Evolutionary conservation across 208 protist genomes (phyloP).

Genomic region (Trypanosoma vivax): DNA sequence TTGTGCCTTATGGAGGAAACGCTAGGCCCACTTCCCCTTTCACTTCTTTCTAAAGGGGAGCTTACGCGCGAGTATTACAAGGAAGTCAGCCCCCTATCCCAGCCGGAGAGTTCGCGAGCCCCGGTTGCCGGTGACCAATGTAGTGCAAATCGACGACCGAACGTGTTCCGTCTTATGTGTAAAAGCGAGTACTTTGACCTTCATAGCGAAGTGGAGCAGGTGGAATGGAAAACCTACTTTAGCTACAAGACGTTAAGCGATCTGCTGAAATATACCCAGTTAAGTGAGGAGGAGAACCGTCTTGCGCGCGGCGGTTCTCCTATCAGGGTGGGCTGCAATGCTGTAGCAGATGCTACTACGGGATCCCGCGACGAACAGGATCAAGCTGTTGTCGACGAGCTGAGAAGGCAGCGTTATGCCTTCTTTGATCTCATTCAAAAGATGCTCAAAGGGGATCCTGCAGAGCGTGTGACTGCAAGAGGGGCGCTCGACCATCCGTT

Average conservation of each 20-base stretch:
- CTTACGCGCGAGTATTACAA: conserved; percentile 45
- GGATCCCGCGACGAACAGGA: conserved; percentile 5
- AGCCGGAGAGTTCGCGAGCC: not conserved
- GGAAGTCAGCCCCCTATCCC: conserved; percentile 2
- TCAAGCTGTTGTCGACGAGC: conserved; percentile 32
- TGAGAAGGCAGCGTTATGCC: conserved; percentile 69
- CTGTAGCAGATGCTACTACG: not conserved
- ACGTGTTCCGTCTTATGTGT: conserved; percentile 7
- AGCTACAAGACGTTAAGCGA: conserved; percentile 60
- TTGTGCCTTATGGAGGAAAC: conserved; percentile 93
- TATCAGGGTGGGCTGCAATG: conserved; percentile 4
- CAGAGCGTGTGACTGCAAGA: conserved; percentile 40
- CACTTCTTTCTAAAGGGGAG: conserved; percentile 45
- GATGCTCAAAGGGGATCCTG: conserved; percentile 55
- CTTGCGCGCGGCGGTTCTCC: conserved; percentile 63
- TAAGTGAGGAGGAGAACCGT: conserved; percentile 50
- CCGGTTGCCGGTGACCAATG: not conserved
- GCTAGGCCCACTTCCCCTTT: conserved; percentile 71
- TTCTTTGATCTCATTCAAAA: conserved; percentile 62
- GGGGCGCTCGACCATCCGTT: conserved; percentile 61
- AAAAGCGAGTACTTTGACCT: conserved; percentile 26
- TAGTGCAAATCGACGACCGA: not conserved
- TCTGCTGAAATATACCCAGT: conserved; percentile 54
- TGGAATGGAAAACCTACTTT: conserved; percentile 58
- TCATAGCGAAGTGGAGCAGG: conserved; percentile 2